These are phyloP conservation scores for Mortierella sp. DNA, from an alignment of 371 early-diverging fungal species.

Conservation along the genomic window DNA sequence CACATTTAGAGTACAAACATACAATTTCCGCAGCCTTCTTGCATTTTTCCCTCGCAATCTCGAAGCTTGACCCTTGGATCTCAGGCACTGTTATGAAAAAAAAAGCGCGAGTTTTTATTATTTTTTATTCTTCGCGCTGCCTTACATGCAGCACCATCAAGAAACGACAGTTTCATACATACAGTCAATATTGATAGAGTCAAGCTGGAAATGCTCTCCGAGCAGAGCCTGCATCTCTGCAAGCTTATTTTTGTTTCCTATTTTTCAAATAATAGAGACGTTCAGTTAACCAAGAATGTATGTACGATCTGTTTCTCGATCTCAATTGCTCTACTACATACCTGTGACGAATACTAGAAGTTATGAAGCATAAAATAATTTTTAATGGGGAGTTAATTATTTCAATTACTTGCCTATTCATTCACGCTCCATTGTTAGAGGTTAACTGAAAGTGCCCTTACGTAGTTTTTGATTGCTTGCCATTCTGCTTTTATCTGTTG, in stretches of 20 bases:
- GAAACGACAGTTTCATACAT: constrained; percentile 36
- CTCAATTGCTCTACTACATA: constrained; percentile 4
- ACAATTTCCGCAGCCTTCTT: constrained; percentile 77
- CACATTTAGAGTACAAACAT: not conserved
- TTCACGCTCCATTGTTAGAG: not conserved
- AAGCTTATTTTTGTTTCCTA: constrained; percentile 95
- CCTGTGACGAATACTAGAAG: constrained; percentile 45
- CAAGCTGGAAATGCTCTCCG: constrained; percentile 71
- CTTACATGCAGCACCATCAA: not conserved
- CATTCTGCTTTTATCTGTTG: constrained; percentile 5
- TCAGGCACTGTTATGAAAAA: constrained; percentile 78
- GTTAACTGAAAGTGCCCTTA: not conserved
- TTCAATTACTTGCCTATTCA: not conserved
- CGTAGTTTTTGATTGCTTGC: constrained; percentile 31
- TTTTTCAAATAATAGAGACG: not conserved
- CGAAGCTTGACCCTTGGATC: constrained; percentile 83
- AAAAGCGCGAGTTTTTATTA: not conserved
- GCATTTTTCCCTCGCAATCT: constrained; percentile 88
- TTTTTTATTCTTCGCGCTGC: not conserved
- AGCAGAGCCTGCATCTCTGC: constrained; percentile 90
- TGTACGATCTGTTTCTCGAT: not conserved
- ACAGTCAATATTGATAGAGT: constrained; percentile 81
- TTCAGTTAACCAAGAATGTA: not conserved
- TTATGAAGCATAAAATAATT: not conserved
- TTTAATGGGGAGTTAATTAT: not conserved